Evolutionary conservation across 2,329 filamentous ascomycete species (phyloP).

Genomic region (Neonectria coccinea): DNA sequence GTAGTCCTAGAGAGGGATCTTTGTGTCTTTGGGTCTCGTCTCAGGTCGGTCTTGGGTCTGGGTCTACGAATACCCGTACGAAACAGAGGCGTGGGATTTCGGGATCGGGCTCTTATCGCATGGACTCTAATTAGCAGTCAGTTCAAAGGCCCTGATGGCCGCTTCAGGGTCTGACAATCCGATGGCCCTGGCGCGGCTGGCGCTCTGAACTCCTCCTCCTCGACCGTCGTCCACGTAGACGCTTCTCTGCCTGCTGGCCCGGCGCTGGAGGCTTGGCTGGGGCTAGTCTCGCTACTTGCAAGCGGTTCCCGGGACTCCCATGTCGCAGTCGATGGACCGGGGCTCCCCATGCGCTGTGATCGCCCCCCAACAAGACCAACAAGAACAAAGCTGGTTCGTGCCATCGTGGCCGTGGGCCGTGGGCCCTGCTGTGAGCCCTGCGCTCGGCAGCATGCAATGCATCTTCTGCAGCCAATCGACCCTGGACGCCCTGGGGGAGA

Average conservation of each 20-base stretch:
- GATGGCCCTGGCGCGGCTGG: constrained; percentile 30
- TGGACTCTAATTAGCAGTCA: neutral
- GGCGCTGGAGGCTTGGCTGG: constrained; percentile 8
- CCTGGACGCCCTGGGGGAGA: constrained; percentile 25
- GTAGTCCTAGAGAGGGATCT: neutral
- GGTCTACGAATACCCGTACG: too few species aligned
- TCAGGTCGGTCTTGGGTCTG: neutral
- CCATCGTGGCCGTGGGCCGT: constrained; percentile 2
- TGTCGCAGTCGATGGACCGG: constrained; percentile 22
- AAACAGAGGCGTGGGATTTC: neutral
- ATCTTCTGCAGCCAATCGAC: constrained; percentile 39
- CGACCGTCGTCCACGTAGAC: constrained; percentile 26
- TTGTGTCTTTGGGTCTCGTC: neutral
- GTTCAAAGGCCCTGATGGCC: constrained; percentile 11
- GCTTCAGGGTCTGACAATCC: neutral
- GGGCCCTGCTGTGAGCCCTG: neutral
- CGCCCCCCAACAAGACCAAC: constrained; percentile 27
- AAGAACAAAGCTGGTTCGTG: constrained; percentile 40
- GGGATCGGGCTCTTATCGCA: constrained; percentile 23
- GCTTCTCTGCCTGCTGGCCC: constrained; percentile 17
- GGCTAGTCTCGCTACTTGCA: constrained; percentile 1
- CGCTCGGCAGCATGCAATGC: constrained; percentile 34
- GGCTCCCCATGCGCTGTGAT: constrained; percentile 30
- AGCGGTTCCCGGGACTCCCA: constrained; percentile 34
- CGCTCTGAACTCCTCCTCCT: constrained; percentile 25